A percentile compares a stretch with the other conserved stretches of the same genome.
These are phyloP conservation scores for Paramecium tetraurelia DNA, from an alignment of 73 alveolate species.

Conservation along the genomic window DNA sequence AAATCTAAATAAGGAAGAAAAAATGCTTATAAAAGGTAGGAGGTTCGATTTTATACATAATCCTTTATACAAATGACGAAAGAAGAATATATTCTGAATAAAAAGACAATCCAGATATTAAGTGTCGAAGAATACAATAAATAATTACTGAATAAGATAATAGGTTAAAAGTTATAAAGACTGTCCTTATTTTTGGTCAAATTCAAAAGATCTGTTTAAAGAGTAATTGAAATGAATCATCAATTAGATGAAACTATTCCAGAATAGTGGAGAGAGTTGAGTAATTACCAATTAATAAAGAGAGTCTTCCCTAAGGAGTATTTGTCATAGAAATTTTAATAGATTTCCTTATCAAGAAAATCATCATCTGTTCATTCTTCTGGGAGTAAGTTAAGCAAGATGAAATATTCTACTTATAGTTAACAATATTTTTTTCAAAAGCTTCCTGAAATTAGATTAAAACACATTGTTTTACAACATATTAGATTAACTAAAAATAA, in stretches of 20 bases:
- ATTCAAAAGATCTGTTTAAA: neutral
- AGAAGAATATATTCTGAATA: neutral
- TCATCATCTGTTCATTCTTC: neutral
- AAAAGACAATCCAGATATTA: neutral
- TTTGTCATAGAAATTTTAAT: neutral
- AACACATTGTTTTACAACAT: neutral
- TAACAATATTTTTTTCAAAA: neutral
- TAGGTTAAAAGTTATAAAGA: neutral
- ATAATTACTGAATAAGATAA: neutral
- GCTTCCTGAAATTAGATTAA: neutral
- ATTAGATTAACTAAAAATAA: neutral
- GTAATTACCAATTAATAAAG: neutral
- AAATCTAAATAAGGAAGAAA: neutral
- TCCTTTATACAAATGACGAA: neutral
- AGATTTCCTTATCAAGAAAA: neutral
- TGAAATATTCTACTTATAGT: neutral
- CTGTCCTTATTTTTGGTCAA: neutral
- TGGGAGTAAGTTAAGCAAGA: neutral
- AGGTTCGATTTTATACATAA: neutral
- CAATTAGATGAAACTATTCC: slow-evolving; percentile 13
- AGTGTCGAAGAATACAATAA: neutral
- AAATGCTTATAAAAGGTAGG: neutral
- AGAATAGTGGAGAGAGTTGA: slow-evolving; percentile 6
- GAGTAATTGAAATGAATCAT: neutral
- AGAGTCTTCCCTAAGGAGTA: neutral